Percentiles rank a stretch among this genome's conserved stretches.
Evolutionary conservation across 1,139 yeast genomes (phyloP).

Genomic region (Saccharomyces hybrid): DNA sequence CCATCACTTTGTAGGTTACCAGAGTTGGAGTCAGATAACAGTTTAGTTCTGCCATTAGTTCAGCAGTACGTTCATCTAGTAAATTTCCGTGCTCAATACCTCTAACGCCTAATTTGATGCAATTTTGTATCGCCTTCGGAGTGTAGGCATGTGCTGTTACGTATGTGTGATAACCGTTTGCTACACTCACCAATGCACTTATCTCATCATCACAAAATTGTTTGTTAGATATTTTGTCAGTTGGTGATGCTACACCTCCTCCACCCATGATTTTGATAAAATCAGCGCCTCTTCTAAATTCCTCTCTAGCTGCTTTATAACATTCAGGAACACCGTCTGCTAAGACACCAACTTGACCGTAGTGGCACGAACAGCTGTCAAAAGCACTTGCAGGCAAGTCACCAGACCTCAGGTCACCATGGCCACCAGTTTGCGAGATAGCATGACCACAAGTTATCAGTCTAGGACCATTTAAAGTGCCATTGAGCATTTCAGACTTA

Average conservation of each 20-base stretch:
- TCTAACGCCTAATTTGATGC: constrained; percentile 7
- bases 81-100: constrained; percentile 11
- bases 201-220: constrained; percentile 11
- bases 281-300: constrained; percentile 10
- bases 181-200: constrained; percentile 6
- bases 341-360: constrained; percentile 6
- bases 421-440: constrained; percentile 10
- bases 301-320: constrained; percentile 11
- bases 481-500: not conserved
- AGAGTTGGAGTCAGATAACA: constrained; percentile 11
- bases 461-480: constrained; percentile 4
- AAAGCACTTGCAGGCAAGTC: constrained; percentile 6
- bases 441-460: constrained; percentile 10
- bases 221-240: constrained; percentile 8
- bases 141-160: constrained; percentile 11
- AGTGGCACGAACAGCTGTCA: constrained; percentile 9
- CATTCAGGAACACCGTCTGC: constrained; percentile 11
- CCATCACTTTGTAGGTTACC: constrained; percentile 9
- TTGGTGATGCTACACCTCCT: constrained; percentile 12
- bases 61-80: constrained; percentile 8
- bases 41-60: constrained; percentile 6
- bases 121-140: constrained; percentile 7
- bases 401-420: constrained; percentile 8
- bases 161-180: not conserved
- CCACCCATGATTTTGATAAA: constrained; percentile 10